A percentile compares a stretch with the other conserved stretches of the same genome.
Conservation (phyloP, 495 filamentous ascomycete species). For the Penicillium coprophilum region DNA sequence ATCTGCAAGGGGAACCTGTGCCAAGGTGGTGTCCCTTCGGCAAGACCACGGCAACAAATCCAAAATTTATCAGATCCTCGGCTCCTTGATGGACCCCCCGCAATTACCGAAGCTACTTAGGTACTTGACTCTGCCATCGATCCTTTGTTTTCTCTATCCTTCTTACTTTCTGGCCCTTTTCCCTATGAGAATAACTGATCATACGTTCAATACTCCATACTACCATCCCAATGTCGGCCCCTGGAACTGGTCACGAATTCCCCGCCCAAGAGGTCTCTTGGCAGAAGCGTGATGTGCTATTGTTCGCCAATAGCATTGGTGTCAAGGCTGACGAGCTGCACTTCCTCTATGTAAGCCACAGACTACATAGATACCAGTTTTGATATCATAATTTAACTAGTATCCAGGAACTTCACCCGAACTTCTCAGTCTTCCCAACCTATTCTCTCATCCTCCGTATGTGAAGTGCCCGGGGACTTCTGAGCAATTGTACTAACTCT, state of each 20-base stretch:
- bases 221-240: constrained; percentile 45
- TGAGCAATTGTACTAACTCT: constrained; percentile 6
- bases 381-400: background rate
- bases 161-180: background rate
- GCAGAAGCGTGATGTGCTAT: constrained; percentile 80
- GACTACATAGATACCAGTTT: background rate
- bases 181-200: background rate
- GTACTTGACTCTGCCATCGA: constrained; percentile 19
- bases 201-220: constrained; percentile 2
- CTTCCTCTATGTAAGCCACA: constrained; percentile 72
- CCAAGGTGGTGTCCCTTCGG: constrained; percentile 15
- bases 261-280: constrained; percentile 70
- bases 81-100: constrained; percentile 25
- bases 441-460: constrained; percentile 80
- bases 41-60: constrained; percentile 23
- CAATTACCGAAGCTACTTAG: constrained; percentile 26
- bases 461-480: constrained; percentile 15
- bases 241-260: constrained; percentile 79
- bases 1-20: constrained; percentile 12
- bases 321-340: constrained; percentile 82
- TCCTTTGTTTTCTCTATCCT: constrained; percentile 4
- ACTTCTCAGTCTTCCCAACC: constrained; percentile 82
- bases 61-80: constrained; percentile 34
- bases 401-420: constrained; percentile 72
- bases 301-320: constrained; percentile 87